Evolutionary conservation across 2,329 filamentous ascomycete species (phyloP).

Genomic region (Apiospora pterosperma): DNA sequence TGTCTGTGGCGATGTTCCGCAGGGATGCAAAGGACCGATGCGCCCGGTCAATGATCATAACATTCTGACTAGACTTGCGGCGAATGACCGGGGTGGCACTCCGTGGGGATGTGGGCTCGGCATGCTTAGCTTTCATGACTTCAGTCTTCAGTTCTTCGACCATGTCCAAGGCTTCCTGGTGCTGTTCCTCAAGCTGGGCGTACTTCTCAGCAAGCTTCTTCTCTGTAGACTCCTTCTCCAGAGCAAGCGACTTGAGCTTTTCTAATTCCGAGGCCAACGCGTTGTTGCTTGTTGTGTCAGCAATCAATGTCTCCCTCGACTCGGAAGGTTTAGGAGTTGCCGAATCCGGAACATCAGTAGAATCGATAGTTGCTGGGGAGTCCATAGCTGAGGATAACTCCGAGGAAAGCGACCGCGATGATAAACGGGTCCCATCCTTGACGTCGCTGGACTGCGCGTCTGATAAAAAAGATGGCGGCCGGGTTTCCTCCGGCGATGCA

Average conservation of each 20-base stretch:
- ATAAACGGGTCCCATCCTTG: conserved; percentile 66
- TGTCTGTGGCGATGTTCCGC: conserved; percentile 81
- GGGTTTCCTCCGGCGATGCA: conserved; percentile 45
- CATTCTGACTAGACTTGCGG: conserved; percentile 86
- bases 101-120: conserved; percentile 57
- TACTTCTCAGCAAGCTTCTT: conserved; percentile 73
- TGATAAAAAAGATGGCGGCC: conserved; percentile 82
- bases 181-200: conserved; percentile 75
- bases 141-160: conserved; percentile 91
- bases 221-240: conserved; percentile 75
- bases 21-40: conserved; percentile 88
- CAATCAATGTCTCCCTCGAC: conserved; percentile 33
- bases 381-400: conserved; percentile 88
- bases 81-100: conserved; percentile 76
- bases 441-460: conserved; percentile 68
- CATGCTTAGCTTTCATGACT: conserved; percentile 69
- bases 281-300: conserved; percentile 30
- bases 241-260: conserved; percentile 64
- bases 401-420: conserved; percentile 88
- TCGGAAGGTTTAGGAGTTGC: conserved; percentile 48
- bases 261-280: conserved; percentile 64
- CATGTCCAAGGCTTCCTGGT: conserved; percentile 77
- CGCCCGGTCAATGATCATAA: conserved; percentile 83
- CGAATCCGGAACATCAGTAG: conserved; percentile 45
- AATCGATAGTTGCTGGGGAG: conserved; percentile 63